Evolutionary conservation across 2,329 filamentous ascomycete genomes (phyloP).

Genomic region (Fusarium tjaetaba): DNA sequence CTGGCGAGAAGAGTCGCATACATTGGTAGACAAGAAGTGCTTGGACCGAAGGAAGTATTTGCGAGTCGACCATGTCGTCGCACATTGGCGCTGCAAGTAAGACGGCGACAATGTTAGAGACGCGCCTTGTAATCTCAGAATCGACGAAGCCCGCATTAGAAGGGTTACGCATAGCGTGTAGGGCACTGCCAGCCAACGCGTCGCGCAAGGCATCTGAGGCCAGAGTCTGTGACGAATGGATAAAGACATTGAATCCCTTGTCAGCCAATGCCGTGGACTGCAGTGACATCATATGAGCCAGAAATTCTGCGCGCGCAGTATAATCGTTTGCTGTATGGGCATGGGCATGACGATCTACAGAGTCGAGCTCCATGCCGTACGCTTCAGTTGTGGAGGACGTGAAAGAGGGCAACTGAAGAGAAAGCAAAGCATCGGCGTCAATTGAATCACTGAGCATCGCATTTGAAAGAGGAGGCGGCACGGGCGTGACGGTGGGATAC

Average conservation of each 20-base stretch:
- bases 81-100: not conserved
- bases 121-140: not conserved
- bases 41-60: not conserved
- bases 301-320: not conserved
- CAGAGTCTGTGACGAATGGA: not conserved
- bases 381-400: not conserved
- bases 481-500: not conserved
- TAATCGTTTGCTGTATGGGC: not conserved
- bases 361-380: not conserved
- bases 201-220: not conserved
- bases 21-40: not conserved
- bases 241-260: not conserved
- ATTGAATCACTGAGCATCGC: no score
- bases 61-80: fast-evolving
- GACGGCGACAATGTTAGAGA: not conserved
- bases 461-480: not conserved
- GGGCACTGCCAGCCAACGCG: not conserved
- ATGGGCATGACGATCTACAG: not conserved
- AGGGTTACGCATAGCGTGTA: not conserved
- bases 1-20: not conserved
- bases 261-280: not conserved
- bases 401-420: not conserved
- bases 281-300: not conserved
- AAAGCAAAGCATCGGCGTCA: not conserved
- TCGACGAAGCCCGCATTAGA: not conserved